Evolutionary conservation across 2,329 filamentous ascomycete genomes (phyloP), one percentile per base, ranked within the genome.

Genomic region (Ophiognomonia clavigignenti-juglandacearum): DNA sequence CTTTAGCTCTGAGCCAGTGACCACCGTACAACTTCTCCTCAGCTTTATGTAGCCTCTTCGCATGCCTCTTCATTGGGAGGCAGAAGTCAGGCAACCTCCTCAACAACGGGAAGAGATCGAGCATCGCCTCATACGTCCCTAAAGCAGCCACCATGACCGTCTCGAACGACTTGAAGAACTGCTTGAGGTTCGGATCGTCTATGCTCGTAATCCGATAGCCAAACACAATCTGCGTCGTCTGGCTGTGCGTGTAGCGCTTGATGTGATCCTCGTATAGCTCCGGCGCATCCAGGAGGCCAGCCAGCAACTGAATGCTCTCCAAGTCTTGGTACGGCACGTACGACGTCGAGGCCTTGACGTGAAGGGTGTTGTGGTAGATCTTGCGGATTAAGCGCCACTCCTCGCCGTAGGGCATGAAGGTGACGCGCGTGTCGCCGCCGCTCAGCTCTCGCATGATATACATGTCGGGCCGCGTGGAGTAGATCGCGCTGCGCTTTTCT

Each of bases 251-350:
- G 50, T 74, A 78, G 24, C 73, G 64, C 10, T 70, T 57, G 13
- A 77, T 64, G 41, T 75, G 69, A 10, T 71, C 57, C 4, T 67
- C 44, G 37, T 73, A 73, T 2, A 64, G 48, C 1, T 67, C 53
- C 0, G 74, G 74, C 6, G 59, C 50, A 0, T 70, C 65, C 4
- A 79, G 53, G 16, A 81, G 59, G 6, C 73, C 70, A 37, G 50
- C 64, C 18, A 78, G 61, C 74, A 81, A 74, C 41, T 72, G 68
- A 54, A 73, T 75, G 58, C 72, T 76, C 56, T 81, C 77, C 3
- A 80, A 64, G 39, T 73, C 68, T 53, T 80, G 76, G 52, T 79
- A 80, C 2, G 72, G 68, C 3, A 79, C 66, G 48, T 82, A 82
- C 8, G 62, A 60, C 44, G 64, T 67, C 4, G 73, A 66, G 1